Evolutionary conservation across 441 rosid genomes (phyloP), one percentile per base, ranked within the genome.

Genomic region (Melastoma candidum): DNA sequence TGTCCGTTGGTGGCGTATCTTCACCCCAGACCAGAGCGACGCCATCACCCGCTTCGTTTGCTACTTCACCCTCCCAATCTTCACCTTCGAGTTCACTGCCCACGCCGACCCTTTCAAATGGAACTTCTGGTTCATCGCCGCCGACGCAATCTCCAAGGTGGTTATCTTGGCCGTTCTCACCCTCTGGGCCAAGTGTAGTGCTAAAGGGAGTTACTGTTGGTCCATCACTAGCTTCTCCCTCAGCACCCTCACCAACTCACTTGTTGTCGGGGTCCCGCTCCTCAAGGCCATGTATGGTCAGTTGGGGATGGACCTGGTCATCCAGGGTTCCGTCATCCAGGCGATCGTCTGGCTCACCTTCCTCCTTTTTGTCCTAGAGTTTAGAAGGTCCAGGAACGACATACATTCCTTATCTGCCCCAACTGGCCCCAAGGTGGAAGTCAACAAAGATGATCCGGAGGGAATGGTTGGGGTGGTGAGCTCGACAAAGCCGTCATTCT

Each of bases 191-290:
- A 82, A 71, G 71, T 85, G 65, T 45, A 79, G 82, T 14, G 59
- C 68, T 74, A 84, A 87, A 63, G 94, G 94, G 36, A 87, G 89
- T 71, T 84, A 72, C 45, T 27, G 78, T 7, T 92, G 98, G 98
- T 87, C 89, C 62, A 83, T 92, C 32, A 92, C 96, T 1, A 83
- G 85, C 58, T 92, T 80, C 68, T 92, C 96, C 49, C 67, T 92
- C 46, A 75, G 82, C 14, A 82, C 95, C 24, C 62, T 92, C 7
- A 85, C 94, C 1, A 92, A 92, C 65, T 56, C 94, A 13, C 74
- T 92, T 3, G 95, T 92, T 0, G 82, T 92, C 0, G 98, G 98
- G 7, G 90, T 87, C 29, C 98, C 98, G 10, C 47, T 87, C 47
- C 57, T 81, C 26, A 77, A 61, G 60, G 89, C 95, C 45, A 87